Conservation (phyloP, 306 rosid species). For the Acacia acuminata region DNA sequence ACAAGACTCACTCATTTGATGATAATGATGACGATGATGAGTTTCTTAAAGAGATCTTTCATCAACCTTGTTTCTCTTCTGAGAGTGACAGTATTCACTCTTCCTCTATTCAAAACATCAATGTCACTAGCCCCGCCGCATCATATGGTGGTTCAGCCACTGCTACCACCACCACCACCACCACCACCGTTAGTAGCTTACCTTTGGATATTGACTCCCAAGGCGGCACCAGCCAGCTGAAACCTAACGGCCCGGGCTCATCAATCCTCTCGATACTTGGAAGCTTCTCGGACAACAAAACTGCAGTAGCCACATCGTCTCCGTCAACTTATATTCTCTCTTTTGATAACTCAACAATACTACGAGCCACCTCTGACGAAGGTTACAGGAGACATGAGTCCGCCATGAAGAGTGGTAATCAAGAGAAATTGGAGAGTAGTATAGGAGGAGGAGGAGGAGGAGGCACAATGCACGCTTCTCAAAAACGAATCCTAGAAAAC, state of each 20-base stretch:
- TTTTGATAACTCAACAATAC: slow-evolving; percentile 21
- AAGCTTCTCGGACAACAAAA: neutral
- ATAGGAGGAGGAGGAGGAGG: neutral
- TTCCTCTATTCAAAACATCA: neutral
- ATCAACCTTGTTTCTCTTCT: slow-evolving; percentile 28
- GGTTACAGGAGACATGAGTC: neutral
- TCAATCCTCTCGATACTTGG: slow-evolving; percentile 11
- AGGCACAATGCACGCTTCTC: neutral
- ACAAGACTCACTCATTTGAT: slow-evolving; percentile 5
- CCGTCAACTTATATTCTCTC: slow-evolving; percentile 26
- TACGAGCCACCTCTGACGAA: neutral
- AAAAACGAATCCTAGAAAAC: neutral
- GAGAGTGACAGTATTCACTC: slow-evolving; percentile 17
- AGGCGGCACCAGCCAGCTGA: neutral
- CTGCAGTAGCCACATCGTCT: neutral
- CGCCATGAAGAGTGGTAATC: neutral
- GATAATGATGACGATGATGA: neutral
- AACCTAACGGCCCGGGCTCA: neutral
- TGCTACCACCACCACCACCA: neutral
- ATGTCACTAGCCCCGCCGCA: neutral
- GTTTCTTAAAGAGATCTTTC: slow-evolving; percentile 28
- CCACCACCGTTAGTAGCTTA: neutral
- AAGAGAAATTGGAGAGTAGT: neutral
- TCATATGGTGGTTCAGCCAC: neutral
- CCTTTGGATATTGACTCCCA: neutral